Percentiles rank a stretch among this genome's conserved stretches.
Evolutionary conservation across 805 yeast genomes (phyloP).

Genomic region (Candida mattraensis): DNA sequence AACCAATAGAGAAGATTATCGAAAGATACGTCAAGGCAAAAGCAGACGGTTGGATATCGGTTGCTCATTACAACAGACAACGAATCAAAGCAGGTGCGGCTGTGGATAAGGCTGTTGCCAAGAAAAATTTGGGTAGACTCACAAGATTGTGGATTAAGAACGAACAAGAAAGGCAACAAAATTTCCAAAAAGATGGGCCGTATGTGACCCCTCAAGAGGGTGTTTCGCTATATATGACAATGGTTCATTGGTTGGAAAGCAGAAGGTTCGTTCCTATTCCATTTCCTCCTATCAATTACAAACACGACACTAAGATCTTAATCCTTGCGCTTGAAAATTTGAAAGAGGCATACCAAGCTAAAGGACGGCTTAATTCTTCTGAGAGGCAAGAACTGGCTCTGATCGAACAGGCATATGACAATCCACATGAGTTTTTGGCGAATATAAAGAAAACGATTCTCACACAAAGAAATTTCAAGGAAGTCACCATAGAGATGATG

Average conservation of each 20-base stretch:
- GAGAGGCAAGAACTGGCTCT: conserved; percentile 92
- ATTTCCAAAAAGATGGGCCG: conserved; percentile 83
- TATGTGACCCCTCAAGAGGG: conserved; percentile 85
- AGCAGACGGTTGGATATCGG: conserved; percentile 95
- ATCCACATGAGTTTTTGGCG: conserved; percentile 89
- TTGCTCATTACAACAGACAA: conserved; percentile 90
- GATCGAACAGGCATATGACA: conserved; percentile 95
- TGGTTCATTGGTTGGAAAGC: conserved; percentile 90
- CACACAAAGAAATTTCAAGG: conserved; percentile 91
- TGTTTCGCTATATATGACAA: conserved; percentile 76
- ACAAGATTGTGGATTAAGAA: conserved; percentile 90
- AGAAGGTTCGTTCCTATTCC: conserved; percentile 85
- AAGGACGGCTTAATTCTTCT: conserved; percentile 75
- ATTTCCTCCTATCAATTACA: conserved; percentile 88
- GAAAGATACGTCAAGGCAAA: conserved; percentile 89
- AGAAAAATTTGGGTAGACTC: conserved; percentile 87
- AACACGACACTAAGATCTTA: conserved; percentile 88
- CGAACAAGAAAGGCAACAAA: conserved; percentile 86
- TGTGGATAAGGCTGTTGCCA: conserved; percentile 91
- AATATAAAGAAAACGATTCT: conserved; percentile 78
- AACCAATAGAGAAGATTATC: conserved; percentile 82
- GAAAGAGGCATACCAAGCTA: conserved; percentile 75
- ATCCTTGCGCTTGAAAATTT: conserved; percentile 86
- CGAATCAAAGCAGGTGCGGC: conserved; percentile 86
- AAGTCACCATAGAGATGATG: conserved; percentile 83